phyloP scores from a whole-genome alignment of 768 basidiomycete species.

The Naganishia antarctica region DNA sequence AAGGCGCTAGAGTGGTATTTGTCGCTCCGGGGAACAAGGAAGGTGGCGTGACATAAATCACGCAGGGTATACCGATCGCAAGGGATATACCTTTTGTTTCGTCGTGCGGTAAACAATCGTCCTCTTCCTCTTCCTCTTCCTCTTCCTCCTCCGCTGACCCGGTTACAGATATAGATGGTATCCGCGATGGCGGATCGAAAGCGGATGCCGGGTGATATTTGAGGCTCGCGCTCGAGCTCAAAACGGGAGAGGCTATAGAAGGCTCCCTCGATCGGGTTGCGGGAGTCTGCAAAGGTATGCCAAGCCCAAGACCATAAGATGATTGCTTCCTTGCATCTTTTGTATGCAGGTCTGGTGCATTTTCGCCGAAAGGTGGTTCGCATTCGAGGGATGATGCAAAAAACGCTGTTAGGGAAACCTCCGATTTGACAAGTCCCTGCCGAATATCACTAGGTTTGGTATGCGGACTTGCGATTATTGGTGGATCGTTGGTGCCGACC shows the following conservation, averaged over 20 bases:
- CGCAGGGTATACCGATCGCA: conserved; percentile 44
- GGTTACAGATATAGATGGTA: conserved; percentile 5
- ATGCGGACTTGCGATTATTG: not conserved
- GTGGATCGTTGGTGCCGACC: not conserved
- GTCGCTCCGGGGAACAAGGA: conserved; percentile 23
- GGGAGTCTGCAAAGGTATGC: not conserved
- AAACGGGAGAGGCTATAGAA: not conserved
- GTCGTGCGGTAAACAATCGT: conserved; percentile 30
- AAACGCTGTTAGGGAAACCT: not conserved
- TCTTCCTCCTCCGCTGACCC: not conserved
- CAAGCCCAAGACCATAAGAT: not conserved
- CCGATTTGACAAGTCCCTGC: not conserved
- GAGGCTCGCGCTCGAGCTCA: not conserved
- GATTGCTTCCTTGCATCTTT: not conserved
- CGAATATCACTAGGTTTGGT: not conserved
- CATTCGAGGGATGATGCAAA: not conserved
- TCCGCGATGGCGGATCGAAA: conserved; percentile 38
- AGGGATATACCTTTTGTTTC: conserved; percentile 33
- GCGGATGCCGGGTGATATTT: conserved; percentile 40
- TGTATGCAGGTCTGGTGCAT: not conserved
- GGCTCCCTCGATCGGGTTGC: not conserved
- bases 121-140: conserved; percentile 20
- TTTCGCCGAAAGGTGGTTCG: not conserved
- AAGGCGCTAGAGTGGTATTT: too few species aligned
- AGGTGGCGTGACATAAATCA: conserved; percentile 31